Percentiles rank a stretch among this genome's conserved stretches.
phyloP scores from a whole-genome alignment of 345 rosid genomes.

The Eutrema japonicum region DNA sequence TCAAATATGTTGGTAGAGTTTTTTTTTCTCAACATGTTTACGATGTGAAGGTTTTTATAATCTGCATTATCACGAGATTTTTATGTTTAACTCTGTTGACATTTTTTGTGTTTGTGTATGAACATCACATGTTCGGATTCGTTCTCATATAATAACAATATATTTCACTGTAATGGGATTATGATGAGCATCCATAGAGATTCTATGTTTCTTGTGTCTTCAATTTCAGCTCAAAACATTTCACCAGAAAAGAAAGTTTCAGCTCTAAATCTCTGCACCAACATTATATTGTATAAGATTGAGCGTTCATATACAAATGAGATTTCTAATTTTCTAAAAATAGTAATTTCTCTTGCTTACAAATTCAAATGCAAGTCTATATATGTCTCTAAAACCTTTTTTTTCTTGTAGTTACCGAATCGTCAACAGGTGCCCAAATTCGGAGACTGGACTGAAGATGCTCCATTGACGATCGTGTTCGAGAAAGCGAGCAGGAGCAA shows the following conservation, averaged over 20 bases:
- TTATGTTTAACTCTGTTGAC: slow-evolving; percentile 16
- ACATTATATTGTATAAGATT: not conserved
- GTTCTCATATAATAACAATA: not conserved
- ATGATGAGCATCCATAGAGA: not conserved
- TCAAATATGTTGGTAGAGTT: not conserved
- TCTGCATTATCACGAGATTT: not conserved
- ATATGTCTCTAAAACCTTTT: not conserved
- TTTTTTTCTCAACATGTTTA: not conserved
- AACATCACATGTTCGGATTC: not conserved
- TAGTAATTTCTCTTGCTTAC: not conserved
- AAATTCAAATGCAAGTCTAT: not conserved
- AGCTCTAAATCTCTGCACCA: not conserved
- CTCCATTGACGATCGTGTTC: slow-evolving; percentile 35
- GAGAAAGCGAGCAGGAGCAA: slow-evolving; percentile 34
- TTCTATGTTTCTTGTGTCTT: not conserved
- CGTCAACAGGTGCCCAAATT: slow-evolving; percentile 39
- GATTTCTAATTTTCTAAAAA: not conserved
- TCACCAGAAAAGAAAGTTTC: not conserved
- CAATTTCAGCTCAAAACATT: not conserved
- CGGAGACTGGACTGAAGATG: slow-evolving; percentile 43
- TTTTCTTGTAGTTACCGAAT: slow-evolving; percentile 23
- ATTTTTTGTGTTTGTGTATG: not conserved
- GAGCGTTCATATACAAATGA: not conserved
- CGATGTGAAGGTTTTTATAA: not conserved
- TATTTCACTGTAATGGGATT: not conserved